Evolutionary conservation across 2,329 filamentous ascomycete species (phyloP), one percentile per base, ranked within the genome.

Genomic region (Aspergillus luchuensis): DNA sequence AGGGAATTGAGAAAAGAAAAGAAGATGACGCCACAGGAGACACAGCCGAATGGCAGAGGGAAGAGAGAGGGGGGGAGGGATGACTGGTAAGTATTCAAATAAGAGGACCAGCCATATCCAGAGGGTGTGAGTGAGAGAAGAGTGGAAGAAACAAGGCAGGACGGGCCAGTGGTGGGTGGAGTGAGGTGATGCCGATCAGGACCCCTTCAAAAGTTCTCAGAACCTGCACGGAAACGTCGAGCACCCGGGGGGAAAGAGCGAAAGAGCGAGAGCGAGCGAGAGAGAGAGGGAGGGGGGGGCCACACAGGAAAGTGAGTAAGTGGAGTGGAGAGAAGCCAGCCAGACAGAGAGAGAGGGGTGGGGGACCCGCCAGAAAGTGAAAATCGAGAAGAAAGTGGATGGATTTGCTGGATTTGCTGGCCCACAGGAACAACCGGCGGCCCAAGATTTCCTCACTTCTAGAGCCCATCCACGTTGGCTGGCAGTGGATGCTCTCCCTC

Each of bases 191-290:
- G 61, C 47, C 59, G 58, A 63, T 60, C 61, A 60, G 60, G 57
- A 30, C 57, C 57, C 60, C 56, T 58, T 39, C 36, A 56, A 50
- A 38, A 57, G 33, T 59, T 59, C 53, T 52, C 15, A 51, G 57
- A 60, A 57, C 57, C 60, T 63, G 61, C 58, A 63, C 61, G 61
- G 61, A 63, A 63, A 58, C 61, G 61, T 63, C 61, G 50, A 60
- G 60, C 53, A 50, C 33, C 41, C 49, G 58, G 50, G 57, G 58
- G 57, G 57, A 53, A 48, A 19, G 25, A 28, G 41, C 23, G 28
- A 30, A 10, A 10, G 28, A 19, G 17, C 23, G 41, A 36, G 28
- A 33, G 39, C 15, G 23, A 48, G 21, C 6, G 5, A 30, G 45
- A 49, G 23, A 28, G 6, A 28, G 23, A 49, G 19, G 2, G 6